Evolutionary conservation across 257 asterid genomes (phyloP), one percentile per base, ranked within the genome.

Genomic region (Lycium barbarum): DNA sequence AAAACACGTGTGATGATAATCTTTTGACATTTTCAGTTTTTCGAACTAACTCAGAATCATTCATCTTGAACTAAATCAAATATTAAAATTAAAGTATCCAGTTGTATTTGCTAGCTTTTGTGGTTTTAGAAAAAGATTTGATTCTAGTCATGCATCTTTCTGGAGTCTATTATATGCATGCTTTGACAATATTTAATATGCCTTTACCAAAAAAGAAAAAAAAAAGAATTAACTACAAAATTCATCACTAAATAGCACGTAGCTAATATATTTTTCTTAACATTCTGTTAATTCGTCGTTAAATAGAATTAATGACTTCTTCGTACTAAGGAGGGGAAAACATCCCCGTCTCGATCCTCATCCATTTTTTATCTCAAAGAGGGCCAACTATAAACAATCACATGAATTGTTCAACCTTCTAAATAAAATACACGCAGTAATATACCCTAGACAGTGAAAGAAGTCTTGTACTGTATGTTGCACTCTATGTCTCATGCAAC

Each of bases 21-120:
- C 66, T 62, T 58, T 87, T 85, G 83, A 82, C 86, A 82, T 47
- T 78, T 84, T 70, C 83, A 49, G 63, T 45, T 59, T 40, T 78
- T 7, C 74, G 35, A 11, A 33, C 45, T 68, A 47, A 66, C 18
- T 36, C 47, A 65, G 68, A 84, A 43, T 17, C 51, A 35, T 67
- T 38, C 40, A 47, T 58, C 38, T 45, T 72, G 74, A 83, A 10
- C 13, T 26, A 67, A 71, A 68, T 57, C 68, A 58, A 67, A 61
- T 63, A 79, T 79, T 83, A 12, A 45, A 81, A 81, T 43, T 2
- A 66, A 81, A n/a, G 53, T 81, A 43, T 63, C n/a, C 3, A 51
- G 63, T 78, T 78, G 82, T 78, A 22, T 49, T 72, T 83, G 54
- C 33, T 81, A 51, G 54, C 45, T 78, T 87, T 59, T 17, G 58